Conservation (phyloP, 352 stramenopile genomes). For the Phytophthora vignae region DNA sequence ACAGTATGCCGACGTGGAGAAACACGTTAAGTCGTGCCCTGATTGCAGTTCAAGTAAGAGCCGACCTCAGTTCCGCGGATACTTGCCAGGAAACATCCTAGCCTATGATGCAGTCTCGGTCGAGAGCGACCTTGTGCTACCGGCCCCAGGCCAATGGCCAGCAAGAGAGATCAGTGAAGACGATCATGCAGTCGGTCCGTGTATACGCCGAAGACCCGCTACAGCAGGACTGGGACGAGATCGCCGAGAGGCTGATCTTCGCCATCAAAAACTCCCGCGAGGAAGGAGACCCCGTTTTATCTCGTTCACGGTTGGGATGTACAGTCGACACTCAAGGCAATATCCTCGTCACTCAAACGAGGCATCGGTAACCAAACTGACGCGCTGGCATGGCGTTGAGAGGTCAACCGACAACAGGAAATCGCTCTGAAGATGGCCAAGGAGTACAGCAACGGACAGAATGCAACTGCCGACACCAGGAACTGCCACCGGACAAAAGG, state of each 20-base stretch:
- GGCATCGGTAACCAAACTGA: too few species aligned
- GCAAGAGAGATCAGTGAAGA: slow-evolving; percentile 9
- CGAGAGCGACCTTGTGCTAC: background rate
- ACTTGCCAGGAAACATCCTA: slow-evolving; percentile 18
- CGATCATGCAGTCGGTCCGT: background rate
- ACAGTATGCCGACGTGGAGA: slow-evolving; percentile 5
- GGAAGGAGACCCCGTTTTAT: too few species aligned
- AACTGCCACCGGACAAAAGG: too few species aligned
- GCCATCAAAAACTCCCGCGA: too few species aligned
- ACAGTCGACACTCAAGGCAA: too few species aligned
- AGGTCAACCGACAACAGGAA: too few species aligned
- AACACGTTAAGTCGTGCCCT: slow-evolving; percentile 6
- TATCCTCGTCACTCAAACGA: too few species aligned
- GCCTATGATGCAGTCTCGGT: background rate
- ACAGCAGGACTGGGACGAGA: background rate
- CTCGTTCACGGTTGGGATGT: too few species aligned
- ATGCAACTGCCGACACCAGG: too few species aligned
- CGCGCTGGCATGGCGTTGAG: too few species aligned
- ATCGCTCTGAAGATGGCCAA: too few species aligned
- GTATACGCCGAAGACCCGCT: slow-evolving; percentile 4
- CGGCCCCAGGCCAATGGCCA: background rate
- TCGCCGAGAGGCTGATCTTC: background rate
- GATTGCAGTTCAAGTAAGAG: slow-evolving; percentile 21
- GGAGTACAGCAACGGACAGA: too few species aligned
- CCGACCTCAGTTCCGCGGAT: slow-evolving; percentile 9